These are phyloP conservation scores for Monosporascus sp. DNA, from an alignment of 2,329 filamentous ascomycete genomes.

Conservation along the genomic window DNA sequence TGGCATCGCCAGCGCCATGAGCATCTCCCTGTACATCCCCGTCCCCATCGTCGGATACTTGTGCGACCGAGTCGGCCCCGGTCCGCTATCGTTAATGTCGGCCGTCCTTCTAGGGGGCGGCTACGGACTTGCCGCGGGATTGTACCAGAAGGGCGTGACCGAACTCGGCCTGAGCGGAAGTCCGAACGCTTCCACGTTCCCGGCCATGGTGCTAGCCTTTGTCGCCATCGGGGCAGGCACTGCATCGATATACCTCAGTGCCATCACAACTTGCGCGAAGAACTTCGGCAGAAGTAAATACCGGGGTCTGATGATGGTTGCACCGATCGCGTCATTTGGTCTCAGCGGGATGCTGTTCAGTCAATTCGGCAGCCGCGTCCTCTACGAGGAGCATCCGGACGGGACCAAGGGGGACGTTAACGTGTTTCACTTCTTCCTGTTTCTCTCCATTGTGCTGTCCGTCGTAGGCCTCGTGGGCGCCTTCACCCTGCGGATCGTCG, in stretches of 20 bases:
- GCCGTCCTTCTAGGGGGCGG: slow-evolving; percentile 72
- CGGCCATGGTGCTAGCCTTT: slow-evolving; percentile 81
- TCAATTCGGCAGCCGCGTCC: slow-evolving; percentile 73
- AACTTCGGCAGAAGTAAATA: slow-evolving; percentile 90
- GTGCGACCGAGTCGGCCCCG: slow-evolving; percentile 83
- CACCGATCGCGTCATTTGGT: slow-evolving; percentile 89
- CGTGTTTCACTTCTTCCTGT: slow-evolving; percentile 85
- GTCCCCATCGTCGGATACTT: slow-evolving; percentile 85
- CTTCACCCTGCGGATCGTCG: slow-evolving; percentile 71
- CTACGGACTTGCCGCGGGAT: slow-evolving; percentile 76
- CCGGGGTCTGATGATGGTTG: slow-evolving; percentile 81
- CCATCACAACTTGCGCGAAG: slow-evolving; percentile 95
- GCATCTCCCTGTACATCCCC: slow-evolving; percentile 86
- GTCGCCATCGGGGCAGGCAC: slow-evolving; percentile 78
- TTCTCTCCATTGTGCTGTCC: slow-evolving; percentile 69
- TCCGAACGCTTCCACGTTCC: slow-evolving; percentile 61
- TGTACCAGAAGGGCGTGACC: slow-evolving; percentile 53
- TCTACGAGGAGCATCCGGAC: slow-evolving; percentile 64
- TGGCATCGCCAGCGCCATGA: slow-evolving; percentile 76
- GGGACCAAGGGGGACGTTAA: slow-evolving; percentile 60
- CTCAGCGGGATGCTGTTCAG: slow-evolving; percentile 95
- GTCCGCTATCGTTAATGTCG: slow-evolving; percentile 68
- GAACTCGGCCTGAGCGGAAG: slow-evolving; percentile 31
- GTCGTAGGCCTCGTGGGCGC: slow-evolving; percentile 68
- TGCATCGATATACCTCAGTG: slow-evolving; percentile 81